These are phyloP conservation scores for Aspergillus hortae DNA, from an alignment of 2,329 filamentous ascomycete genomes.

Conservation along the genomic window DNA sequence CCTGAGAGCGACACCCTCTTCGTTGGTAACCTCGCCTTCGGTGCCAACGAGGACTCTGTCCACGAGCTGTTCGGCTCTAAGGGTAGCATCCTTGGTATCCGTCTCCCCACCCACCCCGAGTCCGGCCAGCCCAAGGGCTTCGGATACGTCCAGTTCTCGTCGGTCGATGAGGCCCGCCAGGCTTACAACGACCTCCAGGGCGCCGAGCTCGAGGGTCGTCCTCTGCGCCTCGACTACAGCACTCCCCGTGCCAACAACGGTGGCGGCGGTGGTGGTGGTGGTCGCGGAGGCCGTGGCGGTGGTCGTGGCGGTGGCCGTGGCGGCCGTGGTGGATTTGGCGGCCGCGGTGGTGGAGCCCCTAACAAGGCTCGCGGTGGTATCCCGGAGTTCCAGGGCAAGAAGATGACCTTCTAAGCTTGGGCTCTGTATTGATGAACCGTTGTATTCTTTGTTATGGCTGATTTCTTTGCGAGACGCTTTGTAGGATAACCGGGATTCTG, in stretches of 20 bases:
- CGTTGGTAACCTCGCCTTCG: slow-evolving; percentile 86
- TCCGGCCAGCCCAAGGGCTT: slow-evolving; percentile 85
- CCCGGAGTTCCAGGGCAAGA: slow-evolving; percentile 72
- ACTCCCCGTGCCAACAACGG: slow-evolving; percentile 60
- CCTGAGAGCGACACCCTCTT: slow-evolving; percentile 83
- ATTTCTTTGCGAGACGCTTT: slow-evolving; percentile 7
- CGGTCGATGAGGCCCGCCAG: slow-evolving; percentile 75
- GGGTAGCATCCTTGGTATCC: slow-evolving; percentile 70
- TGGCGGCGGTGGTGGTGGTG: slow-evolving; percentile 44
- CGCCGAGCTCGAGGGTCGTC: slow-evolving; percentile 66
- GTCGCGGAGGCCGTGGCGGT: slow-evolving; percentile 51
- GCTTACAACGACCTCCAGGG: slow-evolving; percentile 71
- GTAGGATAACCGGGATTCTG: background rate
- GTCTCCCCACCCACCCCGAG: slow-evolving; percentile 84
- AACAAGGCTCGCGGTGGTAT: slow-evolving; percentile 54
- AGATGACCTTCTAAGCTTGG: slow-evolving; percentile 63
- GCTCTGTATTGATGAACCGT: background rate
- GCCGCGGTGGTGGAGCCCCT: slow-evolving; percentile 49
- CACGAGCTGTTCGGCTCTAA: slow-evolving; percentile 70
- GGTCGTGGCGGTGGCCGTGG: slow-evolving; percentile 52
- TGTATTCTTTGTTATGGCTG: slow-evolving; percentile 3
- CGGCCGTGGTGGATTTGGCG: slow-evolving; percentile 46
- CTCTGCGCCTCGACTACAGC: slow-evolving; percentile 80
- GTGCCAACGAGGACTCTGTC: slow-evolving; percentile 72
- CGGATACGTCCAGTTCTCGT: slow-evolving; percentile 81